Conservation (phyloP, 495 filamentous ascomycete species). For the Penicillium waksmanii region DNA sequence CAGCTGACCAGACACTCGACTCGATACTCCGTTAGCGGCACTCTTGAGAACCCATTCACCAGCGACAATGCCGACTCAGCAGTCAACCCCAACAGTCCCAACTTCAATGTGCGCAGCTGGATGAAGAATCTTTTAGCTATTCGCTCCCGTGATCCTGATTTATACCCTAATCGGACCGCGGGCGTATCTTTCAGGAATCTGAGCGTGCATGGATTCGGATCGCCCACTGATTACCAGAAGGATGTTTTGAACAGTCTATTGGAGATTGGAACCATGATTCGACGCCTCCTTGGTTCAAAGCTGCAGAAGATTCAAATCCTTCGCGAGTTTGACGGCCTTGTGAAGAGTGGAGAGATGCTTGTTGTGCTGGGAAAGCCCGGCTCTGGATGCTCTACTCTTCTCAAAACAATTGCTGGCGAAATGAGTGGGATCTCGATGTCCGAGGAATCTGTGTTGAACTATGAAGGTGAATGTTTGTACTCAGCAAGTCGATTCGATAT, state of each 20-base stretch:
- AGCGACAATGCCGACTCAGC: neutral
- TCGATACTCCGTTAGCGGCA: neutral
- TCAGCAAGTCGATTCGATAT: neutral
- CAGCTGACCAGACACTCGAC: neutral
- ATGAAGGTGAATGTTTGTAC: conserved; percentile 58
- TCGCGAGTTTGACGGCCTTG: conserved; percentile 65
- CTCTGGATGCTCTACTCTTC: conserved; percentile 63
- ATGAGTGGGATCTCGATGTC: conserved; percentile 61
- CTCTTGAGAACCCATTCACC: neutral
- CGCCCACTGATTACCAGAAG: conserved; percentile 10
- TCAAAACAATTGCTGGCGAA: conserved; percentile 69
- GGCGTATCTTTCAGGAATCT: conserved; percentile 6
- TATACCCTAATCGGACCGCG: conserved; percentile 6
- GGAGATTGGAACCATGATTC: neutral
- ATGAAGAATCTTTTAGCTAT: neutral
- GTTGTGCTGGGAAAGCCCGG: conserved; percentile 73
- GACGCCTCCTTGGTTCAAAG: neutral
- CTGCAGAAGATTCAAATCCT: conserved; percentile 47
- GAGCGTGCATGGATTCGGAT: conserved; percentile 8
- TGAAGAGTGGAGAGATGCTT: conserved; percentile 71
- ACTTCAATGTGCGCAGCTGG: neutral
- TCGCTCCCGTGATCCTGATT: neutral
- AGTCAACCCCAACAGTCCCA: conserved; percentile 1
- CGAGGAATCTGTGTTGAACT: conserved; percentile 58
- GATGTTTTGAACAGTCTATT: neutral